These are phyloP conservation scores for Spergularia azorica DNA, from an alignment of 179 eudicot species.

Conservation along the genomic window DNA sequence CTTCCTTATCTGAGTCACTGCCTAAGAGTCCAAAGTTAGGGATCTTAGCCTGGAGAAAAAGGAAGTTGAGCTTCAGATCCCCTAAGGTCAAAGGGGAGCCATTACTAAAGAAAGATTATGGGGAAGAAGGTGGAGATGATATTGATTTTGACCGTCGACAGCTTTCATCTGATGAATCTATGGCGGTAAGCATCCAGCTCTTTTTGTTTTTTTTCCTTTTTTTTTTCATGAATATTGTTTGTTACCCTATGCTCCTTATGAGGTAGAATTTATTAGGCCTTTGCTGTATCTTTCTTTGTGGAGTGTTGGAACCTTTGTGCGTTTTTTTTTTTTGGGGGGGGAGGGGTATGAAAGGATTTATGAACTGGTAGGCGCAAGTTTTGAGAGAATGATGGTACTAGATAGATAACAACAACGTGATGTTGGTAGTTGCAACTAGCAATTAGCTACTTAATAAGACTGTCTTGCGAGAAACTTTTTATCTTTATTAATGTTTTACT, in stretches of 20 bases:
- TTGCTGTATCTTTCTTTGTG: no score
- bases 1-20: conserved; percentile 30
- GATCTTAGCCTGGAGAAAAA: conserved; percentile 59
- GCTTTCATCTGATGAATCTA: conserved; percentile 47
- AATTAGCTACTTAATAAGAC: no score
- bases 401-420: no score
- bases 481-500: no score
- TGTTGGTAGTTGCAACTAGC: no score
- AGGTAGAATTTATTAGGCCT: no score
- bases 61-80: conserved; percentile 61
- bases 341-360: no score
- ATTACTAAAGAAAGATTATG: conserved; percentile 54
- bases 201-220: not conserved
- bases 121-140: conserved; percentile 76
- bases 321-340: no score
- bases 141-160: conserved; percentile 69
- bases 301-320: no score
- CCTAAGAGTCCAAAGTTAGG: conserved; percentile 43
- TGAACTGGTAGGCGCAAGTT: no score
- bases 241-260: not conserved
- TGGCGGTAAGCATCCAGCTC: conserved; percentile 33
- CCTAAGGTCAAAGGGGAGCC: conserved; percentile 65
- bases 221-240: not conserved
- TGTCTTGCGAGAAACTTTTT: no score
- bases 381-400: no score